Conservation (phyloP, 495 filamentous ascomycete species). For the Lentithecium fluviatile region DNA sequence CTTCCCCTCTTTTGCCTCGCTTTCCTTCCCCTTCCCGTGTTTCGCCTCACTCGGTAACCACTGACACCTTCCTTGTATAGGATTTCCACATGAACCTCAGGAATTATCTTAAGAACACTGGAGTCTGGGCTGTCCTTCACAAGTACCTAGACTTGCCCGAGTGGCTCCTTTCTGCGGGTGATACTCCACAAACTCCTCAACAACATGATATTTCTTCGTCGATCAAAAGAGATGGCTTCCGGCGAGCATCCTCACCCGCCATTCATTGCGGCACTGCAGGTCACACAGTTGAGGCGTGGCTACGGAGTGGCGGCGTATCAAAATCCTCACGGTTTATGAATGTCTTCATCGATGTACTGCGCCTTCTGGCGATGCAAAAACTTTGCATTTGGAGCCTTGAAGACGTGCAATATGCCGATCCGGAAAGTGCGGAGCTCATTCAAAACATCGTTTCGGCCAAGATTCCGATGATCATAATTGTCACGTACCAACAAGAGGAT, state of each 20-base stretch:
- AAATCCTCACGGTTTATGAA: constrained; percentile 79
- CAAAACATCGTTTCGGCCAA: constrained; percentile 67
- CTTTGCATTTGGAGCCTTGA: constrained; percentile 83
- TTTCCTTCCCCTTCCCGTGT: no score
- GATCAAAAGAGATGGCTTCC: neutral
- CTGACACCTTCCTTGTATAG: no score
- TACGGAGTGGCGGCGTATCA: constrained; percentile 64
- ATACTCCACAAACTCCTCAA: constrained; percentile 29
- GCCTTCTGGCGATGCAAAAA: constrained; percentile 71
- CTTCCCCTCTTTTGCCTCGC: no score
- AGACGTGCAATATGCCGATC: constrained; percentile 83
- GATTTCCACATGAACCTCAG: constrained; percentile 76
- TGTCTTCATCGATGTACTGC: constrained; percentile 79
- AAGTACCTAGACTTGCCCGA: constrained; percentile 76
- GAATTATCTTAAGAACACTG: constrained; percentile 61
- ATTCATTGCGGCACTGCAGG: constrained; percentile 28
- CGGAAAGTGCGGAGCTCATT: constrained; percentile 78
- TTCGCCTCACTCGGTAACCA: no score
- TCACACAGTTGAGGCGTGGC: constrained; percentile 67
- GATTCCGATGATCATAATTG: constrained; percentile 74
- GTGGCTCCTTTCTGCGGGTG: constrained; percentile 56
- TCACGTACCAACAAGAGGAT: constrained; percentile 62
- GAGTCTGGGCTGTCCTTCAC: constrained; percentile 73
- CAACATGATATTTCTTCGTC: constrained; percentile 33
- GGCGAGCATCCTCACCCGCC: constrained; percentile 22